Evolutionary conservation across 345 rosid species (phyloP).

Genomic region (Psidium guajava): DNA sequence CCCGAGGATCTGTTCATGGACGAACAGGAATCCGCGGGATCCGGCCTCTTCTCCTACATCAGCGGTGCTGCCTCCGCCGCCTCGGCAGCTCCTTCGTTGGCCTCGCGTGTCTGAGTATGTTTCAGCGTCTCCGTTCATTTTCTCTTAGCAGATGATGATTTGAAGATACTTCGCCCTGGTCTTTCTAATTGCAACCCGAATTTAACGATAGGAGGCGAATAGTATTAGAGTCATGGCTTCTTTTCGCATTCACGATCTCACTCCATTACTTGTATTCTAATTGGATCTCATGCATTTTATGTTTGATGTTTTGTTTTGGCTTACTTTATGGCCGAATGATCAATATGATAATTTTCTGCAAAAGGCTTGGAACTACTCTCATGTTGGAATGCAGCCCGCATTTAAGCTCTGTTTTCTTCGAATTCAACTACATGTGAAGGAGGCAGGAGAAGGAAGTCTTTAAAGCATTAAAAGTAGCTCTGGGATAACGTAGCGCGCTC

Average conservation of each 20-base stretch:
- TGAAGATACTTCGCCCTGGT: not conserved
- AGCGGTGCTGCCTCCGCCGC: conserved; percentile 3
- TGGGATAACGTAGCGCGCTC: not conserved
- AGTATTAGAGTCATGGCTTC: not conserved
- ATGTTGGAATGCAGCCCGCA: not conserved
- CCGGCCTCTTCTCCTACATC: conserved; percentile 10
- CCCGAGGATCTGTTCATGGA: conserved; percentile 14
- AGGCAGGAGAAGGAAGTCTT: not conserved
- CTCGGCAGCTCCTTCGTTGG: not conserved
- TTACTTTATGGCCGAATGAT: not conserved
- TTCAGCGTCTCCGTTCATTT: not conserved
- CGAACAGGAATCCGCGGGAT: conserved; percentile 6
- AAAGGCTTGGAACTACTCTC: not conserved
- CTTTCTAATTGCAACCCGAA: not conserved
- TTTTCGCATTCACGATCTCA: not conserved
- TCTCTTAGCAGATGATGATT: not conserved
- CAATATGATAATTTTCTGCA: not conserved
- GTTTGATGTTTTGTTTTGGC: not conserved
- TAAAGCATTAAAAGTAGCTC: not conserved
- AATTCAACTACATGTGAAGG: not conserved
- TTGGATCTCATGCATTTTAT: not conserved
- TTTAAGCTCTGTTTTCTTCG: not conserved
- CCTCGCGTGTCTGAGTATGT: not conserved
- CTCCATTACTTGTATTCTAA: not conserved
- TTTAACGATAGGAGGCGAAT: too few species aligned